A percentile compares a stretch with the other conserved stretches of the same genome.
Conservation (phyloP, 2,329 filamentous ascomycete genomes). For the Exophiala sideris region DNA sequence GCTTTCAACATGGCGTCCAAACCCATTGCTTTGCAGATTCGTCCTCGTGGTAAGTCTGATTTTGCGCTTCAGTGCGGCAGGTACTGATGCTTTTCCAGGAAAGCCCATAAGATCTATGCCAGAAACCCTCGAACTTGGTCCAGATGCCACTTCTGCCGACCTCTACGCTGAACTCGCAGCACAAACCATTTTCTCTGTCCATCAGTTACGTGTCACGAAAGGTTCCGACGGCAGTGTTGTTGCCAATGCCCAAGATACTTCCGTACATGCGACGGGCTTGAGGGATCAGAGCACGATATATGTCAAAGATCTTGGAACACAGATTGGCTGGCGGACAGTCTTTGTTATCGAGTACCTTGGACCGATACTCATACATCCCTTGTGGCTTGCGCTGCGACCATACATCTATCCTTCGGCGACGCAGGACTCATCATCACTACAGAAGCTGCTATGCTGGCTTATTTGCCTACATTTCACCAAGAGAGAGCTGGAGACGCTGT, state of each 20-base stretch:
- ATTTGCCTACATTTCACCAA: constrained; percentile 85
- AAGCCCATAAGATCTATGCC: constrained; percentile 62
- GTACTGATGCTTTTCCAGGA: constrained; percentile 41
- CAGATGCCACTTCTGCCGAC: constrained; percentile 51
- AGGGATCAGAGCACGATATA: constrained; percentile 63
- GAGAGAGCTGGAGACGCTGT: constrained; percentile 90
- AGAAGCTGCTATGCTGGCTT: constrained; percentile 70
- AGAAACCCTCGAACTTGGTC: constrained; percentile 51
- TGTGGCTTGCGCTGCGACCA: constrained; percentile 67
- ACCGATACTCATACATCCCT: constrained; percentile 79
- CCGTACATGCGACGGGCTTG: constrained; percentile 55
- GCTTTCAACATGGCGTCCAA: constrained; percentile 34
- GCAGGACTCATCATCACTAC: constrained; percentile 58
- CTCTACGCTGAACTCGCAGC: constrained; percentile 57
- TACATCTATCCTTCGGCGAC: constrained; percentile 62
- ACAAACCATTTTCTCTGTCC: constrained; percentile 53
- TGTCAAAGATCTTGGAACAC: constrained; percentile 89
- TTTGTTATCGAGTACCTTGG: constrained; percentile 95
- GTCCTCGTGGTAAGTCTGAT: constrained; percentile 40
- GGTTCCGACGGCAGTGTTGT: constrained; percentile 59
- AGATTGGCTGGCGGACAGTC: constrained; percentile 89
- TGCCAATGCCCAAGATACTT: constrained; percentile 52
- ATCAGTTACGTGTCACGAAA: constrained; percentile 63
- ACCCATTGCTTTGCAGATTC: constrained; percentile 38
- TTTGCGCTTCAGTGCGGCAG: neutral